Base-by-base conservation (phyloP, 2,329 filamentous ascomycete species). In the Periconia digitata region DNA sequence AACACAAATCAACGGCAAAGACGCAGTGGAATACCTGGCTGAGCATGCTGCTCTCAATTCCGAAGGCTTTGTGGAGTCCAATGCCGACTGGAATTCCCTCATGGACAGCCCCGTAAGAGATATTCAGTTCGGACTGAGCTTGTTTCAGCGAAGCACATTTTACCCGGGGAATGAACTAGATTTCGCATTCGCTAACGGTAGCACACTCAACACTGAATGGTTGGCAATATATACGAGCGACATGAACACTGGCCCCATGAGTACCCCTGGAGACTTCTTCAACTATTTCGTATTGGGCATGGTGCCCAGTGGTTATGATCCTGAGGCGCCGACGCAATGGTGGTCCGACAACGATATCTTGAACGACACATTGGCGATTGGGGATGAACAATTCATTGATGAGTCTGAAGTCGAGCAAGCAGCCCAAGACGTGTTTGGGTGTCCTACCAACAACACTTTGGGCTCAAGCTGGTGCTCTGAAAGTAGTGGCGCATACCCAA, bases 11-110 rank as follows among this genome's bases (percentile, higher is more conserved):
- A 69, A 69, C 29, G 56, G 53, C 8, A 42, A 53, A 16, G 56
- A 65, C 8, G 50, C 48, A 0, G 39, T 54, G 3, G 54, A 63
- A 7, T 67, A 49, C 20, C 44, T 69, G 3, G 60, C 54, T 8
- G 16, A 42, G 34, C 53, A 55, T 45, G 59, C 59, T 6, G 35
- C 40, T 1, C 44, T 59, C 0, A 71, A 76, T 36, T 59, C 70
- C 0, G 22, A 53, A 3, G 72, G 73, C 7, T 62, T 49, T 20
- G 44, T 75, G 3, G 74, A 76, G 39, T 60, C 64, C 1, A 63
- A 76, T 46, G 71, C 71, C 1, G 74, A 76, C 22, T 76, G 70
- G 70, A 76, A 76, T 44, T 42, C 65, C 6, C 49, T 69, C 8
- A 56, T 69, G 50, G 38, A 39, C 2, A 56, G 18, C 8, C 64